Evolutionary conservation across 352 stramenopile species (phyloP).

Genomic region (Pythium dissotocum): DNA sequence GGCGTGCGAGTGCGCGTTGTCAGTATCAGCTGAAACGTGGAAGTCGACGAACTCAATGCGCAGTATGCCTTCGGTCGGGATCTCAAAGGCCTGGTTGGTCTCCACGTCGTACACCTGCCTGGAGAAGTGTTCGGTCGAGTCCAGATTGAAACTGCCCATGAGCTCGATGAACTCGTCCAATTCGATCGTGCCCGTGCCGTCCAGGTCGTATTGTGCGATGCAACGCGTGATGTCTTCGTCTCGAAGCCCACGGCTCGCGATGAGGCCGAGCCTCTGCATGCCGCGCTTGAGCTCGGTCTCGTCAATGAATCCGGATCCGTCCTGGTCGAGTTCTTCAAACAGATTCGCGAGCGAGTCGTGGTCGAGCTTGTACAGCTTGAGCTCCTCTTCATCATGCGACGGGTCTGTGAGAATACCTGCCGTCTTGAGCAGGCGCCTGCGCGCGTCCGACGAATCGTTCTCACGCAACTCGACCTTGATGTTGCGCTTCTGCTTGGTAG

Average conservation of each 20-base stretch:
- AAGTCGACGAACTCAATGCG: constrained; percentile 77
- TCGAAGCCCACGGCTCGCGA: constrained; percentile 31
- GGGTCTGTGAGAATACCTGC: constrained; percentile 60
- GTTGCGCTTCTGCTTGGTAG: constrained; percentile 44
- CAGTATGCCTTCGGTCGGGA: constrained; percentile 58
- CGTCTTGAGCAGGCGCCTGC: constrained; percentile 61
- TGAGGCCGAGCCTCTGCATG: constrained; percentile 50
- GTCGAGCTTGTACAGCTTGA: constrained; percentile 44
- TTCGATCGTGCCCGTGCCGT: constrained; percentile 71
- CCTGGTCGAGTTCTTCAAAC: constrained; percentile 68
- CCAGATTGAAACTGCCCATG: constrained; percentile 68
- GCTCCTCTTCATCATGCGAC: constrained; percentile 30
- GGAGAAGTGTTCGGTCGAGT: constrained; percentile 40
- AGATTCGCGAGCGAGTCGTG: constrained; percentile 47
- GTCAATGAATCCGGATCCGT: constrained; percentile 70
- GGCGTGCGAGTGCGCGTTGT: constrained; percentile 67
- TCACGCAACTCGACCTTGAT: constrained; percentile 73
- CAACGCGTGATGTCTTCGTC: constrained; percentile 68
- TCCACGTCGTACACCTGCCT: constrained; percentile 67
- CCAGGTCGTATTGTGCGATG: constrained; percentile 73
- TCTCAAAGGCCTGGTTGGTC: constrained; percentile 57
- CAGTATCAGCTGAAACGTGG: constrained; percentile 64
- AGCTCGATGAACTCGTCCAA: constrained; percentile 79
- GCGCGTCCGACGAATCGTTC: constrained; percentile 38
- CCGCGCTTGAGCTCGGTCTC: constrained; percentile 52